Evolutionary conservation across 768 basidiomycete genomes (phyloP), one percentile per base, ranked within the genome.

Genomic region (Kwoniella botswanensis): DNA sequence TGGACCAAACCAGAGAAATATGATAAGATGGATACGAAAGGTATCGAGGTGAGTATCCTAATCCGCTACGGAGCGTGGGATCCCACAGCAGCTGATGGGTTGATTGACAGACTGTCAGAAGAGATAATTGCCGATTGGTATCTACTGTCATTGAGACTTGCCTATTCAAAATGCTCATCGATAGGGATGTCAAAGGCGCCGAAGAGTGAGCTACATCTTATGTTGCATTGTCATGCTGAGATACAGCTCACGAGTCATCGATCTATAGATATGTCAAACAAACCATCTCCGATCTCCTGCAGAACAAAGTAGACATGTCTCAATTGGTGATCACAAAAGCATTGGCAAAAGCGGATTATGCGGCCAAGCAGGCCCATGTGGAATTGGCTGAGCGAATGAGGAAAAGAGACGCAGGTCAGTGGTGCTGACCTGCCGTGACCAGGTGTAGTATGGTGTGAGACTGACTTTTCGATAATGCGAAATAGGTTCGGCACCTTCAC

Each of bases 11-110:
- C 91, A 13, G 95, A 98, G 53, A 97, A 94, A 81, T 96, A 92
- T 76, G 97, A 99, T 84, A 98, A 98, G 85, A 98, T 98, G 97
- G 97, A 99, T 76, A 92, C 96, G 1, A 99, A 99, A 85, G 97
- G 97, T 79, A 98, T 99, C 68, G 97, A 99, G 88, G 95, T 94
- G 65, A 65, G 70, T 46, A 41, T 21, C 4, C n/a, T 29, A 11
- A 22, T n/a, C 13, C 2, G 24, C 26, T 64, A 12, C 57, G 35
- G 35, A 35, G 7, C 7, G 0, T 35, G 35, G 35, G 35, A 35
- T 35, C 35, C 35, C 35, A 35, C 35, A 3, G 6, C 15, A 65
- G 55, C 64, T 65, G 11, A 70, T 18, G 44, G 1, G 43, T 22
- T 56, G 2, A 3, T 7, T 29, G 42, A 55, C 72, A 98, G 95